phyloP scores from a whole-genome alignment of 2,329 filamentous ascomycete genomes.

The Fusarium burgessii region DNA sequence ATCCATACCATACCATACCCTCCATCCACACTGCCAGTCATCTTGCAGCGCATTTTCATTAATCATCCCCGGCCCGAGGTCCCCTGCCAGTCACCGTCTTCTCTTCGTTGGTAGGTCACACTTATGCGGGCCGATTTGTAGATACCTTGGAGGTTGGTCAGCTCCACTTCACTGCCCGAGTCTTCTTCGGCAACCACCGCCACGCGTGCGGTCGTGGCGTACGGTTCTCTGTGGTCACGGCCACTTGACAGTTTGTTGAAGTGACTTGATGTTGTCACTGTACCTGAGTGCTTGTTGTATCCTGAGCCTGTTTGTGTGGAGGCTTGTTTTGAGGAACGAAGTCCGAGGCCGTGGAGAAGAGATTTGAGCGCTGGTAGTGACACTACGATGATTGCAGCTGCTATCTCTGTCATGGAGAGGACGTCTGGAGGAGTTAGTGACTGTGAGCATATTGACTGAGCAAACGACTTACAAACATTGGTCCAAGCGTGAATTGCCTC shows the following conservation, averaged over 20 bases:
- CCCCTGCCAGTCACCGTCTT: slow-evolving; percentile 13
- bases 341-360: slow-evolving; percentile 29
- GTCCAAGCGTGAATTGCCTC: slow-evolving; percentile 42
- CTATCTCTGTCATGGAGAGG: slow-evolving; percentile 37
- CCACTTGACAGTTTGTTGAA: slow-evolving; percentile 41
- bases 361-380: slow-evolving; percentile 39
- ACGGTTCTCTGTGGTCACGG: slow-evolving; percentile 25
- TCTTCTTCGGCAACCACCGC: slow-evolving; percentile 31
- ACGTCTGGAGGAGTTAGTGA: slow-evolving; percentile 15
- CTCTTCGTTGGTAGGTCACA: slow-evolving; percentile 33
- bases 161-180: slow-evolving; percentile 41
- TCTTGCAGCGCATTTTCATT: neutral
- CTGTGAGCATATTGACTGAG: neutral
- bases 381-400: slow-evolving; percentile 37
- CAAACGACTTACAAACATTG: slow-evolving; percentile 38
- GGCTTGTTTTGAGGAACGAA: slow-evolving; percentile 30
- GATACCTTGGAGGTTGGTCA: slow-evolving; percentile 38
- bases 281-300: slow-evolving; percentile 25
- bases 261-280: slow-evolving; percentile 19
- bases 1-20: neutral
- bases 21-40: neutral
- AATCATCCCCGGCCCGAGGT: neutral
- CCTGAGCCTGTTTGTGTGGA: slow-evolving; percentile 31
- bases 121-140: slow-evolving; percentile 42
- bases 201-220: slow-evolving; percentile 22